phyloP scores from a whole-genome alignment of 2,329 filamentous ascomycete genomes.

The Aureobasidium mangrovei region DNA sequence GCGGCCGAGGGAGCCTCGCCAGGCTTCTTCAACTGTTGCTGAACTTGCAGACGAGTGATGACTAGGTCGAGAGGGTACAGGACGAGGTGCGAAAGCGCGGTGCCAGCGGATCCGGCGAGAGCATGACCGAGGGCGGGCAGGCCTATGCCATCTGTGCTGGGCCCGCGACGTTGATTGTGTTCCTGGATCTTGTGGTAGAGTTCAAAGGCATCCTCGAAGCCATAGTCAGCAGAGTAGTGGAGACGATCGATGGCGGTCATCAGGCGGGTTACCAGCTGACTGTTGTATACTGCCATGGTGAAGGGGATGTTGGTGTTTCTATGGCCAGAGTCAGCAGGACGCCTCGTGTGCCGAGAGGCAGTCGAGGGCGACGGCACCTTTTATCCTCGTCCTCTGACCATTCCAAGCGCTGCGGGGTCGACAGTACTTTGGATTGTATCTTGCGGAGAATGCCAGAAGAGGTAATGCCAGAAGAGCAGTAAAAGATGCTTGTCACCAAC shows the following conservation, averaged over 20 bases:
- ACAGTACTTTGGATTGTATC: too few species aligned
- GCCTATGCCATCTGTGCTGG: constrained; percentile 29
- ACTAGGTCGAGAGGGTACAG: constrained; percentile 78
- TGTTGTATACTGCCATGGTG: constrained; percentile 19
- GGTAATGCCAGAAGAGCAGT: too few species aligned
- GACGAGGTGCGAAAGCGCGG: constrained; percentile 66
- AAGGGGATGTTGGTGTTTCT: not conserved
- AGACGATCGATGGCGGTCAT: constrained; percentile 15
- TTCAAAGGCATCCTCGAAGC: constrained; percentile 24
- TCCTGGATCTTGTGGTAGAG: constrained; percentile 24
- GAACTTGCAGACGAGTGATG: constrained; percentile 73
- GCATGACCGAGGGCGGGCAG: constrained; percentile 75
- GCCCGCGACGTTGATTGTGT: constrained; percentile 14
- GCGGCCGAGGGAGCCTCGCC: constrained; percentile 27
- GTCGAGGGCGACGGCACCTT: too few species aligned
- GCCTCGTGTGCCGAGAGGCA: not conserved
- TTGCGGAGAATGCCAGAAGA: too few species aligned
- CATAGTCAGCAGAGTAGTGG: constrained; percentile 20
- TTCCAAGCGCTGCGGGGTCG: too few species aligned
- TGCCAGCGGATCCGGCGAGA: constrained; percentile 67
- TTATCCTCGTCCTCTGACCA: too few species aligned
- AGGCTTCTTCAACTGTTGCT: constrained; percentile 47
- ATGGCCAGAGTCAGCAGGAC: constrained; percentile 2
- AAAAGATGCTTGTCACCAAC: too few species aligned
- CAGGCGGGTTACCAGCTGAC: constrained; percentile 22